Evolutionary conservation across 352 stramenopile genomes (phyloP), one percentile per base, ranked within the genome.

Genomic region (Globisporangium emineosum): DNA sequence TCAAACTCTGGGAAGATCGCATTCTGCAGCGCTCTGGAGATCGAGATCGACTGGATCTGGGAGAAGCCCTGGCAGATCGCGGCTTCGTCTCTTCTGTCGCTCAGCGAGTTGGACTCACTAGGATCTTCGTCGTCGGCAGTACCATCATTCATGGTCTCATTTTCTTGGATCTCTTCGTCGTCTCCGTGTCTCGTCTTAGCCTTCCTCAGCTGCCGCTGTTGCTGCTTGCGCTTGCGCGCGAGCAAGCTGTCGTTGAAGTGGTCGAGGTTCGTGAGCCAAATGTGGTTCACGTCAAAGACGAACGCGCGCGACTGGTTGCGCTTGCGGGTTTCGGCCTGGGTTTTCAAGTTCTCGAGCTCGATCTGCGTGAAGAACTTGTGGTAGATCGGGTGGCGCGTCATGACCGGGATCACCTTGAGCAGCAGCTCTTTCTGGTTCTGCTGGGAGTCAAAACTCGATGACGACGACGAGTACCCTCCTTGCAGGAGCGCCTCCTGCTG

Each of bases 251-350:
- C 75, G 54, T 92, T 89, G 61, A 96, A 93, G 65, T 97, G 89
- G 52, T 92, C 81, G 32, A 97, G 75, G 65, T 97, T 97, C 10
- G 89, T 94, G 56, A 97, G 81, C 91, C 91, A 97, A 32, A 97
- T 71, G 64, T 91, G 85, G 66, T 96, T 91, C 43, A 97, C 91
- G 63, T 97, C 86, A 21, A 93, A 86, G 25, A 97, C 73, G 59
- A 96, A 97, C 10, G 75, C 73, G 64, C 92, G 94, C 57, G 75
- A 79, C 25, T 88, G 72, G 75, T 96, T 93, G 8, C 79, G 75
- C 21, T 80, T 79, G 29, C 82, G 73, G 9, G 89, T 92, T 25
- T 82, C 73, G 1, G 82, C 74, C 50, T 83, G 71, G 15, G 75
- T 83, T 29, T 73, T 75, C 9, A 89, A 55, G 67, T 96, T 96